Percentiles rank a stretch among this genome's conserved stretches.
Conservation (phyloP, 805 yeast species). For the Zygosaccharomyces siamensis region DNA sequence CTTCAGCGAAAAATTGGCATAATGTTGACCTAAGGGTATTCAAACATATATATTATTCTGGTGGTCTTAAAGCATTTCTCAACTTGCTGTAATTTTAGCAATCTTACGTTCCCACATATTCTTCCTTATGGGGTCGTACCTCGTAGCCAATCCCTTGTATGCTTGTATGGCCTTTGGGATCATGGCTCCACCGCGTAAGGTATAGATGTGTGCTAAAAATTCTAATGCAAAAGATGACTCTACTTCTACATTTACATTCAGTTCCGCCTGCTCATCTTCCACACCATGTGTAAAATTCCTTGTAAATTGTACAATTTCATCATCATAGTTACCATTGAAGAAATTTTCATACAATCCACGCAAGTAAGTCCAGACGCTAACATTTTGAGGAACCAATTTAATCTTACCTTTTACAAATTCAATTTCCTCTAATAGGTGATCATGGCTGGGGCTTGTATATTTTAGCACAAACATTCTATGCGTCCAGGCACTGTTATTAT, state of each 20-base stretch:
- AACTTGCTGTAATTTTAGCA: background rate
- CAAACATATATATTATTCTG: background rate
- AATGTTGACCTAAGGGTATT: background rate
- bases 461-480: slow-evolving; percentile 63
- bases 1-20: background rate
- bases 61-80: background rate
- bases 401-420: slow-evolving; percentile 49
- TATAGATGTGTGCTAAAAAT: slow-evolving; percentile 49
- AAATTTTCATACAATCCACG: slow-evolving; percentile 46
- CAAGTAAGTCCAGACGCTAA: slow-evolving; percentile 82
- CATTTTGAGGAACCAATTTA: slow-evolving; percentile 66
- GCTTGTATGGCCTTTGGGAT: slow-evolving; percentile 38
- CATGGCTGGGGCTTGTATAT: slow-evolving; percentile 20
- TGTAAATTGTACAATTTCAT: slow-evolving; percentile 45
- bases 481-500: slow-evolving; percentile 93
- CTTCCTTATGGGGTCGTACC: slow-evolving; percentile 57
- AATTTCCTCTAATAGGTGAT: slow-evolving; percentile 44
- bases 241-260: slow-evolving; percentile 28
- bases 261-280: slow-evolving; percentile 18
- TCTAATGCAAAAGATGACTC: slow-evolving; percentile 63
- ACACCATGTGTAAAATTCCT: slow-evolving; percentile 37
- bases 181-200: slow-evolving; percentile 27
- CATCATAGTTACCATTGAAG: slow-evolving; percentile 27
- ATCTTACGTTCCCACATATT: slow-evolving; percentile 57
- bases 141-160: slow-evolving; percentile 47